Percentiles rank a stretch among this genome's conserved stretches.
phyloP scores from a whole-genome alignment of 148 eudicot genomes.

The Fagopyrum homotropicum region DNA sequence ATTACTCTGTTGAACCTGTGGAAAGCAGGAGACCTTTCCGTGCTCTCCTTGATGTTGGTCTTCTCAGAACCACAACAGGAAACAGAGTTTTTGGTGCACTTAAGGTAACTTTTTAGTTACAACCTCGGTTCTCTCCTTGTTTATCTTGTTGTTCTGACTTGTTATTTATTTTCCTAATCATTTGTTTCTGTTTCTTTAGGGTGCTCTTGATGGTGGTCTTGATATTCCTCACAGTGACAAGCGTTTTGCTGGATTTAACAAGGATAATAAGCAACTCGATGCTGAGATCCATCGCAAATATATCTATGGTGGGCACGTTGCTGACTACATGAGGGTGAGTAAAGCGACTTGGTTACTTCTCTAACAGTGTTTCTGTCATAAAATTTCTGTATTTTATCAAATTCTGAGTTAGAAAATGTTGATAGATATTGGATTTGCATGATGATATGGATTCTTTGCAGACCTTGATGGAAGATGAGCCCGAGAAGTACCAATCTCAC shows the following conservation, averaged over 20 bases:
- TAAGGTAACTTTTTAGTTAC: conserved; percentile 36
- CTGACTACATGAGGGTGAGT: conserved; percentile 65
- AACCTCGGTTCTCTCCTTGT: not conserved
- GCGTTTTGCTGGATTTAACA: conserved; percentile 69
- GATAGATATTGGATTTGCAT: no score
- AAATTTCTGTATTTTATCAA: not conserved
- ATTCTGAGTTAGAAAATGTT: not conserved
- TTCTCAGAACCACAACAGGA: conserved; percentile 66
- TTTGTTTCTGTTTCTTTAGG: conserved; percentile 24
- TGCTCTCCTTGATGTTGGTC: conserved; percentile 87
- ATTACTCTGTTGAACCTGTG: conserved; percentile 75
- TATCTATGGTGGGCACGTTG: conserved; percentile 78
- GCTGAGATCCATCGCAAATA: conserved; percentile 75
- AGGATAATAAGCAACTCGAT: conserved; percentile 66
- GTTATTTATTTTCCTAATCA: not conserved
- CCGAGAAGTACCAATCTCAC: conserved; percentile 17
- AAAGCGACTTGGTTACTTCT: not conserved
- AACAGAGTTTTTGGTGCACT: conserved; percentile 86
- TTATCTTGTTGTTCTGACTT: not conserved
- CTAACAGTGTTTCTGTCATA: not conserved
- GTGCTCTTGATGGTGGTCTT: conserved; percentile 72
- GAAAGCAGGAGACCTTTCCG: conserved; percentile 85
- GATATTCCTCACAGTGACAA: conserved; percentile 78
- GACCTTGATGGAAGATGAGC: conserved; percentile 15
- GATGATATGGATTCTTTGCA: not conserved